Percentiles rank a stretch among this genome's conserved stretches.
These are phyloP conservation scores for Plasmodium coatneyi DNA, from an alignment of 169 alveolate species.

Conservation along the genomic window DNA sequence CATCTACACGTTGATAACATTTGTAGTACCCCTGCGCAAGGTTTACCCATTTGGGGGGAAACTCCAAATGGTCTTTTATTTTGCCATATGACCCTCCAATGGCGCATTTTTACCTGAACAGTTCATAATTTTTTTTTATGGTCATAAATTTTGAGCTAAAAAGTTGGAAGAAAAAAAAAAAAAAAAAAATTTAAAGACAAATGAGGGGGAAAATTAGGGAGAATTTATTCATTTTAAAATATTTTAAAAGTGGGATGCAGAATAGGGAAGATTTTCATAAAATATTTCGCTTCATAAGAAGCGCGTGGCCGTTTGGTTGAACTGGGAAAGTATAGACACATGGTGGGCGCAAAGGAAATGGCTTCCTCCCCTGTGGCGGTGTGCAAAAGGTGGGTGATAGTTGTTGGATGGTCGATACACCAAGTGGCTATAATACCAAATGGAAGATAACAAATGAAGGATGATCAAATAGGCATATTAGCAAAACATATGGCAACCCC, in stretches of 20 bases:
- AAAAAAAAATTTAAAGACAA: conserved; percentile 4
- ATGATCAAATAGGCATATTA: neutral
- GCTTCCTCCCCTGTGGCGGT: neutral
- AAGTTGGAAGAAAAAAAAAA: neutral
- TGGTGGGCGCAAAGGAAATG: neutral
- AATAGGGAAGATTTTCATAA: neutral
- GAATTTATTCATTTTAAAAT: neutral
- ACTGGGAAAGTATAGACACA: neutral
- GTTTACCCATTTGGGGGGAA: neutral
- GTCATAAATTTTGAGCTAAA: neutral
- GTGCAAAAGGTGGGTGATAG: neutral
- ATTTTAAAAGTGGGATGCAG: neutral
- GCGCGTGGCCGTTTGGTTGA: neutral
- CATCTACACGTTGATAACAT: neutral
- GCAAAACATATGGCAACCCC: neutral
- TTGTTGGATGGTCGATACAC: neutral
- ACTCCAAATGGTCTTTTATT: neutral
- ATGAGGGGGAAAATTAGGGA: neutral
- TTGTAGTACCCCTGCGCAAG: neutral
- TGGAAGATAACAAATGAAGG: neutral
- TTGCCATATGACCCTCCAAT: neutral
- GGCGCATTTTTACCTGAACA: neutral
- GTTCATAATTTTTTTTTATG: conserved; percentile 1
- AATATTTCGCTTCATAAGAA: neutral
- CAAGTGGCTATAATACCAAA: neutral